Evolutionary conservation across 331 rosid species (phyloP).

Genomic region (Saraca asoca): DNA sequence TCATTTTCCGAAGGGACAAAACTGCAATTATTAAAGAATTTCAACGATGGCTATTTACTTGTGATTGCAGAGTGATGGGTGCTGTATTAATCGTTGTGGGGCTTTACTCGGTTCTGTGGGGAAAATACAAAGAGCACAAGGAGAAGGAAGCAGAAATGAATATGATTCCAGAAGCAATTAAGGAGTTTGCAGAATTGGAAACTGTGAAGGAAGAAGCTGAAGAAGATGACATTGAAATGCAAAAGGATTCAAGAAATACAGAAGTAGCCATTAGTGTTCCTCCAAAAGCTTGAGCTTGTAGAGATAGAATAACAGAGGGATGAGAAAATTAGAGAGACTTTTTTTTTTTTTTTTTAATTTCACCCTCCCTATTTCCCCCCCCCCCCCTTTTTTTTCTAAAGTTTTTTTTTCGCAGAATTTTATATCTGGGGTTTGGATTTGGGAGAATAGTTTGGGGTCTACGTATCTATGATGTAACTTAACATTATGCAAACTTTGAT

Average conservation of each 20-base stretch:
- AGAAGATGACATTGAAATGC: constrained; percentile 42
- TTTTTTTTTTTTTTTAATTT: constrained; percentile 25
- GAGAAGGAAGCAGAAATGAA: constrained; percentile 43
- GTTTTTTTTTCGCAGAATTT: constrained; percentile 12
- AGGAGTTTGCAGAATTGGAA: constrained; percentile 39
- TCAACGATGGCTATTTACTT: not conserved
- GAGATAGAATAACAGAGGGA: constrained; percentile 33
- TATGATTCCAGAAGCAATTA: constrained; percentile 32
- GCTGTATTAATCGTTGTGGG: constrained; percentile 72
- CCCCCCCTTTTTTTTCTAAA: constrained; percentile 14
- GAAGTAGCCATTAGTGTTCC: constrained; percentile 30
- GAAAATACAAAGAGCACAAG: constrained; percentile 65
- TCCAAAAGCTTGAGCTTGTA: constrained; percentile 30
- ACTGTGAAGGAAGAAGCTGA: constrained; percentile 45
- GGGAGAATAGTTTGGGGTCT: constrained; percentile 39
- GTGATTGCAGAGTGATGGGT: constrained; percentile 61
- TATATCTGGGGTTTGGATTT: constrained; percentile 17
- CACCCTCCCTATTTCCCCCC: constrained; percentile 21
- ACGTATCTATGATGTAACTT: constrained; percentile 37
- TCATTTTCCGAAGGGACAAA: too few relatives aligned
- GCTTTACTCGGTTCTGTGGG: constrained; percentile 86
- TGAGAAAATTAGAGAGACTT: constrained; percentile 30
- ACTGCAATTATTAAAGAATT: not conserved
- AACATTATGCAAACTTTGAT: constrained; percentile 37
- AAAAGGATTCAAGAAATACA: constrained; percentile 31